These are phyloP conservation scores for Wickerhamiella shivajii DNA, from an alignment of 805 yeast species.

Conservation along the genomic window DNA sequence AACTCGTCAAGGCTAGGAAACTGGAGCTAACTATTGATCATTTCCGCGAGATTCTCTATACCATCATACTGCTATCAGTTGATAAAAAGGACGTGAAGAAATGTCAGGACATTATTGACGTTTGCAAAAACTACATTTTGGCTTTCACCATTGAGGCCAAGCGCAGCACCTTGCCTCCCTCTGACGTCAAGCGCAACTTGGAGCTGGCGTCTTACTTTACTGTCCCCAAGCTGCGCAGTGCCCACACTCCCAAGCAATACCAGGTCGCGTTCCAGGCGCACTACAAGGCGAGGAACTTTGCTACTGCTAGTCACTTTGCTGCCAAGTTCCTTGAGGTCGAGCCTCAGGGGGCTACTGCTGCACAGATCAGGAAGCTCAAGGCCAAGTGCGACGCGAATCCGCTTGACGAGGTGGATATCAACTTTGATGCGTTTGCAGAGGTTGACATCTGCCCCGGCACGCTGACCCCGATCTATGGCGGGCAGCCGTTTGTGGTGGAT, in stretches of 20 bases:
- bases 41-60: constrained; percentile 70
- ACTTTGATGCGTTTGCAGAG: constrained; percentile 83
- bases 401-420: constrained; percentile 76
- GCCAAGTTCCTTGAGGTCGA: constrained; percentile 60
- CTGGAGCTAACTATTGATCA: constrained; percentile 63
- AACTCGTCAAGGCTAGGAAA: constrained; percentile 68
- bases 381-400: constrained; percentile 65
- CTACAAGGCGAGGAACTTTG: constrained; percentile 74
- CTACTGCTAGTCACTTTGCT: constrained; percentile 83
- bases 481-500: constrained; percentile 53
- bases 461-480: constrained; percentile 76
- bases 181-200: constrained; percentile 61
- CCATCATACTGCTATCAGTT: constrained; percentile 57
- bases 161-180: constrained; percentile 64
- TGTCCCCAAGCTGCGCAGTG: constrained; percentile 61
- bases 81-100: constrained; percentile 60
- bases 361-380: constrained; percentile 74
- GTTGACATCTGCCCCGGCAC: constrained; percentile 83
- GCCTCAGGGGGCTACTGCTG: constrained; percentile 56
- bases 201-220: constrained; percentile 96
- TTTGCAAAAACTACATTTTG: constrained; percentile 79
- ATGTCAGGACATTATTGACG: constrained; percentile 52
- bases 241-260: constrained; percentile 74
- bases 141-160: constrained; percentile 83
- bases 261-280: constrained; percentile 93